Conservation (phyloP, 116 monocot genomes). For the Phalaenopsis hybrid region DNA sequence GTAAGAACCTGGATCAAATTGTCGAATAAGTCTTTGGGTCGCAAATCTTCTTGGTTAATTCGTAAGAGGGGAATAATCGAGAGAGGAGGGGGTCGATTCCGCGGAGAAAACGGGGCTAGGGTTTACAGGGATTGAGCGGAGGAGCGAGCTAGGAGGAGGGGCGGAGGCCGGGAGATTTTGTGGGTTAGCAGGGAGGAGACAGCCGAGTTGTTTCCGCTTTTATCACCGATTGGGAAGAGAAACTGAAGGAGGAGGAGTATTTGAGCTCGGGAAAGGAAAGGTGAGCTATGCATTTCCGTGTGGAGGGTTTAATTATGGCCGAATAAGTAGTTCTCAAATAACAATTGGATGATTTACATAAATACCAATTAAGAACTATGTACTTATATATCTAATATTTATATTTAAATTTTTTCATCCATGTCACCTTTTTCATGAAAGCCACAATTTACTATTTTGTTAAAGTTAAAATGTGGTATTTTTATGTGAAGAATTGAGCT, state of each 20-base stretch:
- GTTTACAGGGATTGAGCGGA: background rate
- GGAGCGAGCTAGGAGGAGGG: background rate
- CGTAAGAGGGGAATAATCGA: background rate
- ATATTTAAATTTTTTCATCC: no score
- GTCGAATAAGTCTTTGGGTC: background rate
- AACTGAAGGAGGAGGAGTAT: background rate
- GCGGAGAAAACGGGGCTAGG: constrained; percentile 4
- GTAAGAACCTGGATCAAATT: constrained; percentile 4
- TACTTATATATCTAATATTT: no score
- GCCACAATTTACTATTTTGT: no score
- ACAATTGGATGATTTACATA: no score
- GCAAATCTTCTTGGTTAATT: background rate
- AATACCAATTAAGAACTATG: no score
- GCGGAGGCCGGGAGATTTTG: background rate
- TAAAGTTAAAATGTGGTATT: no score
- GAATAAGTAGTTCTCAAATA: no score
- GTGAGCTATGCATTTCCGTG: no score
- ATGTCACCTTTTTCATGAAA: no score
- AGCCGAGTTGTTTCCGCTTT: background rate
- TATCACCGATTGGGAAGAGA: background rate
- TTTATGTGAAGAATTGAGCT: no score
- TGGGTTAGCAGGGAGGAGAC: background rate
- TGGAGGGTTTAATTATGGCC: no score
- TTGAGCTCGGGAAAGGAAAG: background rate
- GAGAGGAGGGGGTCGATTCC: background rate